phyloP scores from a whole-genome alignment of 192 early-diverging fungal genomes.

The Backusella liffmaniae region DNA sequence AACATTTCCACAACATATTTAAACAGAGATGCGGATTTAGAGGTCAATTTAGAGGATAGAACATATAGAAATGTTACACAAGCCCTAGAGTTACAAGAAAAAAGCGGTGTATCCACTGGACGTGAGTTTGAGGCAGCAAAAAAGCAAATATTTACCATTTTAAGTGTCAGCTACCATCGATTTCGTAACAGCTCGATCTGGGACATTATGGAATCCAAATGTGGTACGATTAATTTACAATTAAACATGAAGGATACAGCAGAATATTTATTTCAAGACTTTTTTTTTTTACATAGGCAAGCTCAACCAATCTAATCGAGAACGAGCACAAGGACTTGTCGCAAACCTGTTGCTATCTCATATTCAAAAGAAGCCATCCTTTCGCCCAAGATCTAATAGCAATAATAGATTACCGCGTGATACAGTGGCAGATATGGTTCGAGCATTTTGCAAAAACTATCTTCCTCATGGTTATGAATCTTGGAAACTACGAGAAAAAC shows the following conservation, averaged over 20 bases:
- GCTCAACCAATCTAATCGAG: not conserved
- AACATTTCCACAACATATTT: conserved; percentile 7
- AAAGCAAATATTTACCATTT: conserved; percentile 8
- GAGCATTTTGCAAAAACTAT: not conserved
- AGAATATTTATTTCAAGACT: not conserved
- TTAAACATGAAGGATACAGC: not conserved
- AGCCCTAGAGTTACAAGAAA: conserved; percentile 5
- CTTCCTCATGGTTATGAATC: not conserved
- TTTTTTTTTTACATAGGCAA: not conserved
- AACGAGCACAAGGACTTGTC: conserved; percentile 7
- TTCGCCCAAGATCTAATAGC: not conserved
- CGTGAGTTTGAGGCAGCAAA: conserved; percentile 11
- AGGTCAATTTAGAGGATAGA: conserved; percentile 14
- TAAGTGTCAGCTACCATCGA: conserved; percentile 9
- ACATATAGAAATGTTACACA: conserved; percentile 1
- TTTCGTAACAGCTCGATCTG: conserved; percentile 10
- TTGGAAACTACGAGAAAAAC: not conserved
- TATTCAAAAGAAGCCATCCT: not conserved
- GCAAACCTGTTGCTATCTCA: not conserved
- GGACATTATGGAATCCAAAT: conserved; percentile 16
- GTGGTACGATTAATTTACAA: conserved; percentile 7
- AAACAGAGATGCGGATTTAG: conserved; percentile 9
- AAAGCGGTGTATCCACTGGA: conserved; percentile 5
- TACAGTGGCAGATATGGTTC: not conserved
- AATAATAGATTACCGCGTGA: not conserved